A percentile compares a stretch with the other conserved stretches of the same genome.
phyloP scores from a whole-genome alignment of 177 flowering plant species.

The Vitis hybrid region DNA sequence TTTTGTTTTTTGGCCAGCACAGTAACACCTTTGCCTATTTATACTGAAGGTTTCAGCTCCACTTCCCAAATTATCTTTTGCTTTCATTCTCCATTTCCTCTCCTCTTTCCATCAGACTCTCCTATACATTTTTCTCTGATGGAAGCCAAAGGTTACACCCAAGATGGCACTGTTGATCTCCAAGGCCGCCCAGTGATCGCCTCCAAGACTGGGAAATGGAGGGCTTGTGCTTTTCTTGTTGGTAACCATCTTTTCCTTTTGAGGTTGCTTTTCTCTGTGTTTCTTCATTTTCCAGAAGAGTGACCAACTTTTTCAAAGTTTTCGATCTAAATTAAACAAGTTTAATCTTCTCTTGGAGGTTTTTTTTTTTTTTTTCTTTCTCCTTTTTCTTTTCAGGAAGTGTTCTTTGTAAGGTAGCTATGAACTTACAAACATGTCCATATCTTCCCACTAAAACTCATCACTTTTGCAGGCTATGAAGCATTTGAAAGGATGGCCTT shows the following conservation, averaged over 20 bases:
- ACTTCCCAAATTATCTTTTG: neutral
- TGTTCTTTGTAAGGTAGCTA: too few species aligned
- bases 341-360: too few species aligned
- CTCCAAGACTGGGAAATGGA: conserved; percentile 70
- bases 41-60: neutral
- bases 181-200: conserved; percentile 59
- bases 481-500: conserved; percentile 96
- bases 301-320: too few species aligned
- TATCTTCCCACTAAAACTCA: too few species aligned
- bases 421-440: too few species aligned
- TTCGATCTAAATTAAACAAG: too few species aligned
- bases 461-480: conserved; percentile 53
- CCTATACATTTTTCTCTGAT: conserved; percentile 11
- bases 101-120: neutral
- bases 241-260: conserved; percentile 28
- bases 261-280: neutral
- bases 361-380: neutral
- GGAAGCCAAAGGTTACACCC: conserved; percentile 48
- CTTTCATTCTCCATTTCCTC: neutral
- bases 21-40: too few species aligned
- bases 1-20: too few species aligned
- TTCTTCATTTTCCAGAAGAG: too few species aligned
- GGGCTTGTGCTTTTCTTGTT: conserved; percentile 63
- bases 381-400: conserved; percentile 8
- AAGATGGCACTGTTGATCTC: conserved; percentile 68